Conservation (phyloP, 1,139 yeast genomes). For the Yamadazyma friedrichii region DNA sequence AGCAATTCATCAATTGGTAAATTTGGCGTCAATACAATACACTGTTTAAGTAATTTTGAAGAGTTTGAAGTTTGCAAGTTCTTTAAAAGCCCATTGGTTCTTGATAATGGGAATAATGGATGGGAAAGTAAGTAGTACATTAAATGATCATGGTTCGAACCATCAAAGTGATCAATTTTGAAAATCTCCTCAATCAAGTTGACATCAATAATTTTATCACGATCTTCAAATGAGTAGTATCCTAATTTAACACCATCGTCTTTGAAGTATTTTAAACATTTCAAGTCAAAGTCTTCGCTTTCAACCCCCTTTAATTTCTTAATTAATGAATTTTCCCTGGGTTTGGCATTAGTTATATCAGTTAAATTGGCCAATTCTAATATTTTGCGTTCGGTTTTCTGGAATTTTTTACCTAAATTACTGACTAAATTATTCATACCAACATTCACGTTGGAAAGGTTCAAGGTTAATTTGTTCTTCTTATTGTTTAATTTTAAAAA, state of each 20-base stretch:
- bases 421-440: conserved; percentile 74
- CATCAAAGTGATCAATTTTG: conserved; percentile 11
- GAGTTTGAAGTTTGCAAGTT: conserved; percentile 51
- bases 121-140: conserved; percentile 78
- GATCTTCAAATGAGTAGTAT: conserved; percentile 52
- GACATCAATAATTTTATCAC: conserved; percentile 67
- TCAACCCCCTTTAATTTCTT: conserved; percentile 12
- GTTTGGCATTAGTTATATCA: conserved; percentile 7
- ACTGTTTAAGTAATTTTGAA: conserved; percentile 73
- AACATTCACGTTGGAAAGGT: conserved; percentile 54
- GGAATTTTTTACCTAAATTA: conserved; percentile 65
- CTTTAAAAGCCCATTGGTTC: conserved; percentile 52
- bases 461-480: conserved; percentile 44
- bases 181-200: conserved; percentile 44
- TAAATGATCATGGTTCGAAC: conserved; percentile 22
- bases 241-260: conserved; percentile 8
- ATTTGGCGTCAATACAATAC: conserved; percentile 75
- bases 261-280: conserved; percentile 14
- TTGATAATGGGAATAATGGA: conserved; percentile 72
- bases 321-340: conserved; percentile 14
- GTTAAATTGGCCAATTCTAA: conserved; percentile 9
- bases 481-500: conserved; percentile 40
- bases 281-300: conserved; percentile 19
- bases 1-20: conserved; percentile 64
- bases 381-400: conserved; percentile 10